phyloP scores from a whole-genome alignment of 495 filamentous ascomycete species.

The Staphylotrichum longicolle region DNA sequence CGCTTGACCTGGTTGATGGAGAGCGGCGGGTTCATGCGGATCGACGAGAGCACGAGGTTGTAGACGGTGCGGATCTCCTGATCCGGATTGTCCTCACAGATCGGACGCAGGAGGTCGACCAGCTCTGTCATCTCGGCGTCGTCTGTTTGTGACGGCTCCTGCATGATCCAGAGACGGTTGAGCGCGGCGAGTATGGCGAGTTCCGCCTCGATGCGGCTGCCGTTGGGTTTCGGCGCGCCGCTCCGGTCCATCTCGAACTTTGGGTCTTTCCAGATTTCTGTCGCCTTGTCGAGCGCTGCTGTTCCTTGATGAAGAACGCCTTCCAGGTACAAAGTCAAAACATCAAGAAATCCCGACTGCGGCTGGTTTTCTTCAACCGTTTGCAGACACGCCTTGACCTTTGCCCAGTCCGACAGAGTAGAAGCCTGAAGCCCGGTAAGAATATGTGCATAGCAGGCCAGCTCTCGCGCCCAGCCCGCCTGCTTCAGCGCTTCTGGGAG shows the following conservation, averaged over 20 bases:
- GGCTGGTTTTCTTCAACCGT: constrained; percentile 36
- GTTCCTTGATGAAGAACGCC: constrained; percentile 78
- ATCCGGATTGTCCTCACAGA: constrained; percentile 67
- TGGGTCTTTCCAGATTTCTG: constrained; percentile 61
- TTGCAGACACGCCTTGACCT: constrained; percentile 45
- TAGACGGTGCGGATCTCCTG: constrained; percentile 74
- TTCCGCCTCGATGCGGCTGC: constrained; percentile 63
- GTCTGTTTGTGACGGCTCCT: constrained; percentile 55
- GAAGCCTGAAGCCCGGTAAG: constrained; percentile 48
- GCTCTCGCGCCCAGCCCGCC: constrained; percentile 43
- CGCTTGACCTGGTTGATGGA: constrained; percentile 73
- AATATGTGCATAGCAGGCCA: constrained; percentile 47
- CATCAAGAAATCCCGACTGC: constrained; percentile 35
- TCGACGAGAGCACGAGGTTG: constrained; percentile 70
- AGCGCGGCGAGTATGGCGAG: constrained; percentile 74
- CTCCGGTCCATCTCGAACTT: constrained; percentile 51
- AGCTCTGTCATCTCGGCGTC: constrained; percentile 51
- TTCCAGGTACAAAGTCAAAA: constrained; percentile 61
- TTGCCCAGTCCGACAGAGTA: constrained; percentile 45
- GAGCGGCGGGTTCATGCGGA: constrained; percentile 51
- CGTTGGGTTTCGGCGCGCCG: constrained; percentile 34
- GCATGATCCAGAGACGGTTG: constrained; percentile 80
- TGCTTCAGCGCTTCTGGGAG: constrained; percentile 48
- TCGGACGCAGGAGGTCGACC: constrained; percentile 62
- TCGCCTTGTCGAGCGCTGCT: constrained; percentile 64